Base-by-base conservation (phyloP, 176 grass and related monocot genomes). In the Otatea glauca region DNA sequence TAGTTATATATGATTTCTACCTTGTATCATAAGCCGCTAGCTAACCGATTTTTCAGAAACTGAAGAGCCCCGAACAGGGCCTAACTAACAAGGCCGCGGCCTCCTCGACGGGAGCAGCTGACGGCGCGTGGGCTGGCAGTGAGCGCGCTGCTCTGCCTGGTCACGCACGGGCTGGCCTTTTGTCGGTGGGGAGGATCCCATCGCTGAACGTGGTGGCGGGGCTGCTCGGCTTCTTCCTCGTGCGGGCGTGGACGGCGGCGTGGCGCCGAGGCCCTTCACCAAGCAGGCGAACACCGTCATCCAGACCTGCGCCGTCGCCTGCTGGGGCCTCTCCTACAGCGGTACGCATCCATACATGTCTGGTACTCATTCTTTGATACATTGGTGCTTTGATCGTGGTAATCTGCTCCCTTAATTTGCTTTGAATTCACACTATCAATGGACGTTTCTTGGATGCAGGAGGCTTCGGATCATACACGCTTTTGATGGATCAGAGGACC, bases 281-380 rank as follows among this genome's bases (percentile, higher is more conserved):
- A 91, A 86, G 88, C 96, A 98, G 91, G 96, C 94, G 87, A 98
- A 98, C 89, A 98, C 93, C 55, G 87, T 95, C 55, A 88, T 95
- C 41, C 93, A 98, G 93, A 95, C 96, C 8, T 90, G 87, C 56
- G 74, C 88, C 83, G 96, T 98, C 39, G 96, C 96, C 17, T 95
- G 93, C 87, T 98, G 92, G 45, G 92, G 88, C 13, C 78, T 94
- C 71, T 92, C 92, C 54, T 86, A 79, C 72, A 92, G 94, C 60
- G 94, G 94, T 97, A 44, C 7, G 43, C 1, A 44, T 44, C 9
- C 43, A 44, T 44, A 44, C 43, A 2, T 44, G 9, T 44, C 43
- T 44, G 43, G 10, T 44, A 10, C 37, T 38, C 37, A 38, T 44
- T 9, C 43, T 44, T 44, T 44, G 43, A 44, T 44, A 43, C 41